Evolutionary conservation across 768 basidiomycete species (phyloP).

Genomic region (Termitomyces sp.): DNA sequence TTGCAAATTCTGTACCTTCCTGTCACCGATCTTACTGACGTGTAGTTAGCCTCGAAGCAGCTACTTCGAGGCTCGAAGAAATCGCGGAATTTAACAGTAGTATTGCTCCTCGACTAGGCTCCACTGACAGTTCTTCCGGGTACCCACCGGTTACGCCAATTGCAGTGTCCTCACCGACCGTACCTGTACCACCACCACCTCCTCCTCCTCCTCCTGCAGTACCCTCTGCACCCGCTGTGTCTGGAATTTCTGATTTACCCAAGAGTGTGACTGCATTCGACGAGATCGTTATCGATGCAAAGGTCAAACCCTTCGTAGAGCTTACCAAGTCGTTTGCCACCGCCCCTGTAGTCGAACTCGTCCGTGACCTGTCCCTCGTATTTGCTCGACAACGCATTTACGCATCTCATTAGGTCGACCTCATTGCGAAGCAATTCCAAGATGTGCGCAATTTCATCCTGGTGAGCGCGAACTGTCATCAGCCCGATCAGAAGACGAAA

Average conservation of each 20-base stretch:
- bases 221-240: conserved; percentile 26
- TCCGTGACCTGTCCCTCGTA: conserved; percentile 29
- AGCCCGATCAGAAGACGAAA: conserved; percentile 63
- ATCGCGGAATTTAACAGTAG: conserved; percentile 48
- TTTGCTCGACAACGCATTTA: neutral
- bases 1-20: conserved; percentile 12
- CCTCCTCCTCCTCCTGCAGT: conserved; percentile 20
- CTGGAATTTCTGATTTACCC: conserved; percentile 35
- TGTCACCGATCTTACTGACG: conserved; percentile 4
- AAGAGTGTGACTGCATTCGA: conserved; percentile 69
- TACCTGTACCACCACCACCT: conserved; percentile 25
- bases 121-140: conserved; percentile 10
- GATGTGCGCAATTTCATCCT: conserved; percentile 67
- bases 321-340: conserved; percentile 69
- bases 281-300: conserved; percentile 65
- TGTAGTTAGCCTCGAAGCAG: conserved; percentile 74
- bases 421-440: conserved; percentile 63
- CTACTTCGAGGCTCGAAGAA: conserved; percentile 92
- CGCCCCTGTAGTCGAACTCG: conserved; percentile 71
- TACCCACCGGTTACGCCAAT: conserved; percentile 2
- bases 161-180: conserved; percentile 15
- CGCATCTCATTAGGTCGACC: conserved; percentile 44
- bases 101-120: conserved; percentile 8
- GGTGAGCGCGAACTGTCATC: conserved; percentile 67
- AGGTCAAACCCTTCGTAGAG: conserved; percentile 68